Percentiles rank a stretch among this genome's conserved stretches.
These are phyloP conservation scores for Saccharata proteae DNA, from an alignment of 2,329 filamentous ascomycete genomes.

Conservation along the genomic window DNA sequence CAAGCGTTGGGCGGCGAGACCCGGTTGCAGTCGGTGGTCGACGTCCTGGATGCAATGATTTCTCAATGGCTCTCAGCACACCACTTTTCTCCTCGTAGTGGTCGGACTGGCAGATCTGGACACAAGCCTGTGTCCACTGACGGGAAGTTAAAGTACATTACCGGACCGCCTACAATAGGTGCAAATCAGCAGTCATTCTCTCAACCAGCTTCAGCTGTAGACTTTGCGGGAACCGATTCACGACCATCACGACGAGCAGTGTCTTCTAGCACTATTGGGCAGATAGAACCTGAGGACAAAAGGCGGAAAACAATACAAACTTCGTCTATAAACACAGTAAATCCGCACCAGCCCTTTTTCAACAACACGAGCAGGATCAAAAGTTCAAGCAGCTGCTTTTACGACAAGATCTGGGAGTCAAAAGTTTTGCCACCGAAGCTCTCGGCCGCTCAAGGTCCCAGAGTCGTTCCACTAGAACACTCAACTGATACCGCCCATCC, in stretches of 20 bases:
- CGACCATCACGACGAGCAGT: too few species aligned
- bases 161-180: too few species aligned
- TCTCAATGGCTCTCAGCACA: conserved; percentile 65
- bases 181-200: too few species aligned
- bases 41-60: conserved; percentile 57
- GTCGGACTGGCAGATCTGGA: too few species aligned
- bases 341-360: background rate
- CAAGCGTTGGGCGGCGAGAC: conserved; percentile 16
- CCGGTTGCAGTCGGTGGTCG: conserved; percentile 42
- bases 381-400: conserved; percentile 24
- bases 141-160: too few species aligned
- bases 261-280: too few species aligned
- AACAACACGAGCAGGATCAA: conserved; percentile 28
- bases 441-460: too few species aligned
- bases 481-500: too few species aligned
- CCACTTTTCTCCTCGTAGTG: conserved; percentile 47
- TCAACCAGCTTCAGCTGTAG: too few species aligned
- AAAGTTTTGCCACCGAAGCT: background rate
- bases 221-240: too few species aligned
- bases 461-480: background rate
- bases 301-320: conserved; percentile 1
- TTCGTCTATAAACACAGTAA: background rate
- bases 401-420: conserved; percentile 14
- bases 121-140: too few species aligned
- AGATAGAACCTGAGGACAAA: too few species aligned